Evolutionary conservation across 352 stramenopile genomes (phyloP), one percentile per base, ranked within the genome.

Genomic region (Aphanomyces euteiches): DNA sequence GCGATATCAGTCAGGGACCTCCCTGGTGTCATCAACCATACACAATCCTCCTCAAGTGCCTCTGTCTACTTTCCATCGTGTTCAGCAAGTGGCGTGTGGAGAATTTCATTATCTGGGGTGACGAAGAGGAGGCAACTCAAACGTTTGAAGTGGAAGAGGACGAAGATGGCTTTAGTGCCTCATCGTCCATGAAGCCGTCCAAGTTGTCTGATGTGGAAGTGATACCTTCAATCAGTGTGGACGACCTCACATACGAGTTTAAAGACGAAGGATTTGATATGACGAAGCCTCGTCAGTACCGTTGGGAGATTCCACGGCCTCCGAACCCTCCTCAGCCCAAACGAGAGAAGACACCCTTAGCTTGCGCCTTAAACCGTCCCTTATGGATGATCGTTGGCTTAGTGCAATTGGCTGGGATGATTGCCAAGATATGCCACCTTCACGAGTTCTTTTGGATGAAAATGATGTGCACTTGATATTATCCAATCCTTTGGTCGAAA

Each of bases 391-490:
- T 28, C 86, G 80, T 19, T 94, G 87, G 87, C 72, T 92, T n/a
- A 59, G 75, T 38, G 82, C 83, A 3, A 92, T 94, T 56, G 87
- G 84, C 2, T 94, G 87, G 87, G 87, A 88, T 45, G 87, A 81
- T 12, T 88, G 82, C 0, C 75, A 88, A 39, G 84, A 92, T 43
- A 94, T 94, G 87, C 85, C 85, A 5, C 78, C 88, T 41, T 93
- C 83, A 59, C 87, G 89, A 61, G 66, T 95, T 3, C 75, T 93
- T n/a, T 63, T 95, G 36, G 87, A 95, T 67, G 87, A 92, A 67
- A 93, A 95, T 65, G 87, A 95, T 71, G 76, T 78, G 19, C 82
- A 81, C 37, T 74, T 95, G 34, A 89, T 95, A 56, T 87, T 92
- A 45, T 90, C 83, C 1, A 80, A 89, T 7, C 74, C 83, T 1